Base-by-base conservation (phyloP, 2,329 filamentous ascomycete species). In the Aspergillus thermomutatus region DNA sequence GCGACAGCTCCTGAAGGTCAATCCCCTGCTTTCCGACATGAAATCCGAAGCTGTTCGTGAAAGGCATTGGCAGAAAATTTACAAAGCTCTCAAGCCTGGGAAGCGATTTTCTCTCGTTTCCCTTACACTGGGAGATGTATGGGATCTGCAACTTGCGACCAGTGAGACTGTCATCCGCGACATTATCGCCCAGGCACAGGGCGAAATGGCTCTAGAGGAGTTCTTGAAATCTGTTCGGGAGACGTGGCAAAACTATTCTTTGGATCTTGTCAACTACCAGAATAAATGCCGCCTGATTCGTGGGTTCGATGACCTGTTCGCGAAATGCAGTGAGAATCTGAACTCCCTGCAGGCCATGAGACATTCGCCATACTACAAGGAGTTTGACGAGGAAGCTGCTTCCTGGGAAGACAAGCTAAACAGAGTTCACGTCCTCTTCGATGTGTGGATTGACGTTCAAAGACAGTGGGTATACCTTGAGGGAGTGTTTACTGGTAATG, bases 391-490 rank as follows among this genome's bases (percentile, higher is more conserved):
- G 67, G 94, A 99, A 66, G 95, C 95, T 6, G 89, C 92, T 0
- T 85, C 89, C 1, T 99, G 94, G 94, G 95, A 99, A 76, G 95
- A 99, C 76, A 96, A 96, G 73, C 83, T 99, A 26, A 99, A 97
- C 73, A 87, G 94, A 48, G 92, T 99, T 2, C 94, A 99, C 71
- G 91, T 99, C 17, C 83, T 99, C 9, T 99, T 99, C 69, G 94
- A 99, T 73, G 92, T 99, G 17, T 99, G 95, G 95, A 99, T 99
- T 66, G 95, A 99, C 76, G 95, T 99, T n/a, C 94, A 99, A 75
- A 89, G 95, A 60, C 94, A 99, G 77, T 99, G 94, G 94, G 94
- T 99, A 7, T 99, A 99, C 73, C 85, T 99, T 4, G 95, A 99
- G 77, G 94, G 94, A 64, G 94, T 99, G 34, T 99, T 99, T 72